Evolutionary conservation across 75 land plant species (phyloP).

Genomic region (Pinus albicaulis): DNA sequence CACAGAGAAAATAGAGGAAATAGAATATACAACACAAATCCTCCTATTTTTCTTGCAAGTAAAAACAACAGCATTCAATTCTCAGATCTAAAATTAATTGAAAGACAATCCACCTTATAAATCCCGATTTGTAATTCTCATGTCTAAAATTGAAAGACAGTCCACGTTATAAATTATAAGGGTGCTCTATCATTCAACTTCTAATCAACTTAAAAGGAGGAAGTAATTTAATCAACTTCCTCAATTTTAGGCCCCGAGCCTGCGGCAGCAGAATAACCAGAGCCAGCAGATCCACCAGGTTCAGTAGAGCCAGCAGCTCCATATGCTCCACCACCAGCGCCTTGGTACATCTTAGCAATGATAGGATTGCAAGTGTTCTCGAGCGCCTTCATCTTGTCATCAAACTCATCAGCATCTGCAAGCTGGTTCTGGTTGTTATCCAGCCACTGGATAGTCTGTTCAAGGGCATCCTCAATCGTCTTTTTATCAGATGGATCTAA

Average conservation of each 20-base stretch:
- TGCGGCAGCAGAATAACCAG: slow-evolving; percentile 10
- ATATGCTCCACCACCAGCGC: not conserved
- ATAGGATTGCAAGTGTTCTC: slow-evolving; percentile 30
- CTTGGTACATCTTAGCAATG: slow-evolving; percentile 32
- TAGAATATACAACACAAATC: too few relatives aligned
- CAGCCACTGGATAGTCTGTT: slow-evolving; percentile 33
- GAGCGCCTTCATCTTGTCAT: slow-evolving; percentile 38
- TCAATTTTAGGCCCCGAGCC: slow-evolving; percentile 38
- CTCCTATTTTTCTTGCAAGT: too few relatives aligned
- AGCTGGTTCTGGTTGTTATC: slow-evolving; percentile 33
- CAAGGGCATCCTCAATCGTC: slow-evolving; percentile 18
- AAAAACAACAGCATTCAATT: too few relatives aligned
- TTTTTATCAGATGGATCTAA: not conserved
- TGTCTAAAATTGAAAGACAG: too few relatives aligned
- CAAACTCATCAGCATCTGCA: slow-evolving; percentile 40
- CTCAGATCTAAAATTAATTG: too few relatives aligned
- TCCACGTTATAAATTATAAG: too few relatives aligned
- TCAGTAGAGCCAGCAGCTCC: slow-evolving; percentile 13
- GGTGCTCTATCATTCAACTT: too few relatives aligned
- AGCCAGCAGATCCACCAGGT: too few relatives aligned
- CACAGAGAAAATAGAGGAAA: too few relatives aligned
- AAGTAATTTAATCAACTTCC: slow-evolving; percentile 19
- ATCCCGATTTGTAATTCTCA: too few relatives aligned
- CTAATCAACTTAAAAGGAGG: too few relatives aligned
- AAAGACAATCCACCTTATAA: too few relatives aligned